Percentiles rank a stretch among this genome's conserved stretches.
phyloP scores from a whole-genome alignment of 2,329 filamentous ascomycete genomes.

The Pseudocercospora vitis region DNA sequence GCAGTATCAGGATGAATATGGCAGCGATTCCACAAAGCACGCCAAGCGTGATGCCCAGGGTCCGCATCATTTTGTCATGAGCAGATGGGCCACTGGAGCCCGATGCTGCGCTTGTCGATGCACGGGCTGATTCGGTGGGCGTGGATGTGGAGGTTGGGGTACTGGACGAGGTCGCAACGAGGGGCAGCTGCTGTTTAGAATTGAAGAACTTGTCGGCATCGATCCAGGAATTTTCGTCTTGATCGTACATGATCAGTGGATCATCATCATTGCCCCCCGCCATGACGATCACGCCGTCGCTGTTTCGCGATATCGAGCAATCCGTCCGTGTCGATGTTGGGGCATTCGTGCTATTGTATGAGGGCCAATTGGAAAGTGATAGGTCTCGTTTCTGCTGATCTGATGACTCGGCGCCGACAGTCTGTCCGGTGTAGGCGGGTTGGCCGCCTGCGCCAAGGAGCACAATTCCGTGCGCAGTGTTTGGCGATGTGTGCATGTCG shows the following conservation, averaged over 20 bases:
- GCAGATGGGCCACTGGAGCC: conserved; percentile 37
- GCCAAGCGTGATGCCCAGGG: conserved; percentile 80
- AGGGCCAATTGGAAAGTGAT: conserved; percentile 67
- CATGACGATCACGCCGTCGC: conserved; percentile 69
- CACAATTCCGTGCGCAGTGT: conserved; percentile 68
- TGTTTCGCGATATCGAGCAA: conserved; percentile 69
- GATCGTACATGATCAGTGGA: conserved; percentile 75
- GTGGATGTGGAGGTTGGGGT: conserved; percentile 40
- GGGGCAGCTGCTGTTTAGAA: conserved; percentile 42
- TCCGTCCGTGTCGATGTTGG: conserved; percentile 64
- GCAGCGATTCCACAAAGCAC: conserved; percentile 73
- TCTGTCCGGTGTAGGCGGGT: conserved; percentile 49
- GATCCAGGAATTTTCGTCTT: conserved; percentile 72
- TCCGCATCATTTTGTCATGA: conserved; percentile 53
- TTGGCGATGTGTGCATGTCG: conserved; percentile 71
- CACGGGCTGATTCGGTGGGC: conserved; percentile 38
- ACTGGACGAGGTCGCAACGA: conserved; percentile 31
- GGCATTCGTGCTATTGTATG: conserved; percentile 74
- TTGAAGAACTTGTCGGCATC: conserved; percentile 67
- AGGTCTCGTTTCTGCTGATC: conserved; percentile 52
- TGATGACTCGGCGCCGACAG: conserved; percentile 42
- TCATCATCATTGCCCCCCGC: conserved; percentile 70
- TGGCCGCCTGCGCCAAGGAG: conserved; percentile 62
- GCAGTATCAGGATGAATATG: conserved; percentile 69
- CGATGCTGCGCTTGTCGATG: conserved; percentile 40